phyloP scores from a whole-genome alignment of 1,139 yeast species.

The Suhomyces terraborum region DNA sequence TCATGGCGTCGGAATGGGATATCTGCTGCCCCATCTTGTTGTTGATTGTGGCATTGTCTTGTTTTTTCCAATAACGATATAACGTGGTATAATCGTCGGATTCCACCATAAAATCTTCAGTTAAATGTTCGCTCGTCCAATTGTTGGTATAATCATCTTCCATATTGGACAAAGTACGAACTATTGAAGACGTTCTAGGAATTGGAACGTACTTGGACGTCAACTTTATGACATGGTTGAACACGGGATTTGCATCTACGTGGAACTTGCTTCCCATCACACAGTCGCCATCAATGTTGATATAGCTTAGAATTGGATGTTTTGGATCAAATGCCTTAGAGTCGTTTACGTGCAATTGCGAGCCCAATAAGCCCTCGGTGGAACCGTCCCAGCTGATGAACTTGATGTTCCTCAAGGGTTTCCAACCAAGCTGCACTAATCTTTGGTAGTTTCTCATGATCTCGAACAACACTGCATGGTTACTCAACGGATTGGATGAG shows the following conservation, averaged over 20 bases:
- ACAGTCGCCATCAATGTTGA: constrained; percentile 45
- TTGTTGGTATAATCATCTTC: constrained; percentile 4
- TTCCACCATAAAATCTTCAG: constrained; percentile 15
- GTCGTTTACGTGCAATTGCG: constrained; percentile 30
- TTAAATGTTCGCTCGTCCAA: constrained; percentile 8
- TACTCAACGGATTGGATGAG: constrained; percentile 40
- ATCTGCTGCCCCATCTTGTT: constrained; percentile 33
- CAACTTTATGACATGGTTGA: constrained; percentile 34
- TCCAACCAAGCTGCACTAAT: constrained; percentile 43
- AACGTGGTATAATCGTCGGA: constrained; percentile 32
- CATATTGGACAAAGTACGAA: constrained; percentile 14
- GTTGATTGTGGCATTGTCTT: constrained; percentile 36
- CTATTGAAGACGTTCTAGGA: constrained; percentile 27
- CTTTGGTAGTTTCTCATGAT: constrained; percentile 41
- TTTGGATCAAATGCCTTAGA: constrained; percentile 23
- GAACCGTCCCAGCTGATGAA: constrained; percentile 51
- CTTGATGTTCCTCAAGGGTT: constrained; percentile 44
- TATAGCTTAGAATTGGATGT: constrained; percentile 37
- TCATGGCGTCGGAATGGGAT: constrained; percentile 30
- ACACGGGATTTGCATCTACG: constrained; percentile 42
- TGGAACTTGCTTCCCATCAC: constrained; percentile 41
- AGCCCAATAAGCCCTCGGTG: constrained; percentile 37
- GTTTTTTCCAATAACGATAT: constrained; percentile 40
- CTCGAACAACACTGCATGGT: constrained; percentile 45
- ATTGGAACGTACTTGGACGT: constrained; percentile 40